Percentiles rank a stretch among this genome's conserved stretches.
Conservation (phyloP, 169 alveolate species). For the Eimeria tenella region DNA sequence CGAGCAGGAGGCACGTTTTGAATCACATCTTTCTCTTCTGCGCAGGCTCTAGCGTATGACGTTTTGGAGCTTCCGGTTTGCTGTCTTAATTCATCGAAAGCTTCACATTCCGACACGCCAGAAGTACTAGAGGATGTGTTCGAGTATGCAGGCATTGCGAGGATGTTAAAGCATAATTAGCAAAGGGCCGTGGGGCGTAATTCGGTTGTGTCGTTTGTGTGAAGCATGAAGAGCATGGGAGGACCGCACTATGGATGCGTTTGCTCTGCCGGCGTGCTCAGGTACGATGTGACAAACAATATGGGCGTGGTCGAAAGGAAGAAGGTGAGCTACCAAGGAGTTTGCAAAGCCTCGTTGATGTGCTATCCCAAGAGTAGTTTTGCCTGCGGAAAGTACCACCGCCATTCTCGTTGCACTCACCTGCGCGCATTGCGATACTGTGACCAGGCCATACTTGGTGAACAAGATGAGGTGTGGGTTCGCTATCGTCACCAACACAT, state of each 20-base stretch:
- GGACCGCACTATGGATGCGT: not conserved
- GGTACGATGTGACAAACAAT: constrained; percentile 61
- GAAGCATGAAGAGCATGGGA: not conserved
- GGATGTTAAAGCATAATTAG: not conserved
- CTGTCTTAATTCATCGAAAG: constrained; percentile 4
- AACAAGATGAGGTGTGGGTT: constrained; percentile 80
- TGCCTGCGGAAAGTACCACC: not conserved
- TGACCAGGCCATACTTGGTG: constrained; percentile 76
- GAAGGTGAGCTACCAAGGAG: constrained; percentile 21
- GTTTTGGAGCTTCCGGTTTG: constrained; percentile 73
- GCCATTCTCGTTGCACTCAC: not conserved
- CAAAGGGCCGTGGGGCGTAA: not conserved
- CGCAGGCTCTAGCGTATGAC: constrained; percentile 78
- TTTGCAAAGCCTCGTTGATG: not conserved
- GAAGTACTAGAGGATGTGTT: constrained; percentile 42
- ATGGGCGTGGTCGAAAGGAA: constrained; percentile 64
- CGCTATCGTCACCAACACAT: constrained; percentile 79
- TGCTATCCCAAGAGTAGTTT: not conserved
- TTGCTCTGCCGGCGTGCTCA: constrained; percentile 17
- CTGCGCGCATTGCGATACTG: not conserved
- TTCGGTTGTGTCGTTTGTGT: not conserved
- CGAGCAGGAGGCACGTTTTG: not conserved
- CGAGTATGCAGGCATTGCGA: constrained; percentile 32
- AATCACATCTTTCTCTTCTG: not conserved
- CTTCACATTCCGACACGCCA: not conserved